Evolutionary conservation across 2,329 filamentous ascomycete genomes (phyloP).

Genomic region (Pseudogymnoascus sp.): DNA sequence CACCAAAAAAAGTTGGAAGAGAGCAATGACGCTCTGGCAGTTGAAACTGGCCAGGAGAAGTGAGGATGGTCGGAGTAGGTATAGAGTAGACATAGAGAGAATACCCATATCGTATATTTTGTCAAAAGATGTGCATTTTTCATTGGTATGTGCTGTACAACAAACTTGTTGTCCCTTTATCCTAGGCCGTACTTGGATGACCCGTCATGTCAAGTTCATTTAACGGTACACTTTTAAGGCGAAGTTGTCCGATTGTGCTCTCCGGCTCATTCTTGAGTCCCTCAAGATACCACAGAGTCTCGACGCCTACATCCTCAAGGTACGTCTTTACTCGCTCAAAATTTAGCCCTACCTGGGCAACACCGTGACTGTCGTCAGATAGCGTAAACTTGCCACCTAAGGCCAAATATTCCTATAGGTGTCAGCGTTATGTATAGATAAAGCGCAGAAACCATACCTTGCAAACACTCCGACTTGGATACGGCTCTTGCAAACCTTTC

Average conservation of each 20-base stretch:
- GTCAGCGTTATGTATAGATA: background rate
- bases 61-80: background rate
- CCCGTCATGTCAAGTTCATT: background rate
- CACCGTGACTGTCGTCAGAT: slow-evolving; percentile 89
- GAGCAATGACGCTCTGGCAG: background rate
- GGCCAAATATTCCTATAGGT: slow-evolving; percentile 55
- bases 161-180: background rate
- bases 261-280: background rate
- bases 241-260: background rate
- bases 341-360: slow-evolving; percentile 80
- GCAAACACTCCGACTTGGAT: slow-evolving; percentile 72
- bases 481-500: slow-evolving; percentile 86
- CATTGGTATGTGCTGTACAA: background rate
- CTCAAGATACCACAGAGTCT: slow-evolving; percentile 43
- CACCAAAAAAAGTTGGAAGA: slow-evolving; percentile 20
- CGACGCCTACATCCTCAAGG: slow-evolving; percentile 57
- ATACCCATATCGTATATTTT: background rate
- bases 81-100: background rate
- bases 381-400: slow-evolving; percentile 78
- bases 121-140: background rate
- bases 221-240: background rate
- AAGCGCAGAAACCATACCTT: slow-evolving; percentile 45
- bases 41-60: background rate
- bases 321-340: slow-evolving; percentile 65
- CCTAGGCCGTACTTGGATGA: background rate